phyloP scores from a whole-genome alignment of 768 basidiomycete genomes.

The Phanerochaete sordida region DNA sequence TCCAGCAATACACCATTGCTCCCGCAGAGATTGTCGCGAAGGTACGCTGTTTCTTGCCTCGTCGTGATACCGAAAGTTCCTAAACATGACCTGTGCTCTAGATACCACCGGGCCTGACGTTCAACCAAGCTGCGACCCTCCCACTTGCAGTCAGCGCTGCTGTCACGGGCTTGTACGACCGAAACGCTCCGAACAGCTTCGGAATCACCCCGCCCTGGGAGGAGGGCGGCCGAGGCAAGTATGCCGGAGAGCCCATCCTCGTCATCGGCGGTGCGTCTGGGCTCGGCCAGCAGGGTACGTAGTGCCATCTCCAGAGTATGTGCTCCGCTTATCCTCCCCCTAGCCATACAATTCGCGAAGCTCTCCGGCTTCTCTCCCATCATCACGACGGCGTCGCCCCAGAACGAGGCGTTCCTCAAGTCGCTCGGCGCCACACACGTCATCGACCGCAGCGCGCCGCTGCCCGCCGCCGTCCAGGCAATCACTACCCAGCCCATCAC shows the following conservation, averaged over 20 bases:
- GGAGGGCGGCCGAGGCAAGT: constrained; percentile 18
- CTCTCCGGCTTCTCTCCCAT: constrained; percentile 10
- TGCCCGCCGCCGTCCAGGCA: constrained; percentile 9
- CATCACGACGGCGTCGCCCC: constrained; percentile 26
- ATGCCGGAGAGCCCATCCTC: constrained; percentile 30
- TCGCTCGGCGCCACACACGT: constrained; percentile 30
- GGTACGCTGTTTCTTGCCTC: too few species aligned
- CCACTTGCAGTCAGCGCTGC: constrained; percentile 27
- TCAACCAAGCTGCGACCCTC: constrained; percentile 27
- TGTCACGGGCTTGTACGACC: constrained; percentile 13
- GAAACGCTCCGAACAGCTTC: constrained; percentile 1
- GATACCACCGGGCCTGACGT: constrained; percentile 15
- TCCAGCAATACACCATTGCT: constrained; percentile 26
- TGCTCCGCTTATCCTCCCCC: not conserved
- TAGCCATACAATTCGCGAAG: constrained; percentile 4
- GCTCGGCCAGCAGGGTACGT: constrained; percentile 38
- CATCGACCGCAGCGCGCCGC: constrained; percentile 18
- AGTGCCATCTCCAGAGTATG: too few species aligned
- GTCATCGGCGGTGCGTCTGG: constrained; percentile 35
- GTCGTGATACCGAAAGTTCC: not conserved
- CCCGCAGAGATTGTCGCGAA: constrained; percentile 26
- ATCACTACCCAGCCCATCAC: constrained; percentile 23
- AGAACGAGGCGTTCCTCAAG: constrained; percentile 20
- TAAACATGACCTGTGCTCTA: too few species aligned
- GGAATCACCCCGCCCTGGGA: constrained; percentile 1